A percentile compares a stretch with the other conserved stretches of the same genome.
Conservation (phyloP, 2,329 filamentous ascomycete species). For the Nemania sp. region DNA sequence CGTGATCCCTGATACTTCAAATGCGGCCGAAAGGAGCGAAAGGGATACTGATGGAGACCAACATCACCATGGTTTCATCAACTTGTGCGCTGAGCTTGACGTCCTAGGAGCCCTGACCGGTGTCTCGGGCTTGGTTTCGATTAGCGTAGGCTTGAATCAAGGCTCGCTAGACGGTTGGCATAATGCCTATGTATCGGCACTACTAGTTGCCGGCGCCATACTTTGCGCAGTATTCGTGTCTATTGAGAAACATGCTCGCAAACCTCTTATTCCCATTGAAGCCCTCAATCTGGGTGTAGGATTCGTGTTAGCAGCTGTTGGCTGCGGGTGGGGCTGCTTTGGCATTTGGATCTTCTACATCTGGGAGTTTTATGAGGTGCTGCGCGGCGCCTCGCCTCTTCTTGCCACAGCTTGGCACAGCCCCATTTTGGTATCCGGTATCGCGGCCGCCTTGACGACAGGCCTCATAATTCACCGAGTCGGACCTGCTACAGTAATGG, state of each 20-base stretch:
- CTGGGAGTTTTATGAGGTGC: constrained; percentile 57
- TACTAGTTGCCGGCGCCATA: constrained; percentile 64
- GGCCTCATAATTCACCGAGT: constrained; percentile 49
- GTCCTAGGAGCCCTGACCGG: constrained; percentile 54
- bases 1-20: constrained; percentile 43
- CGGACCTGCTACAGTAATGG: constrained; percentile 50
- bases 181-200: constrained; percentile 62
- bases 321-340: constrained; percentile 60
- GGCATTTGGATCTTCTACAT: constrained; percentile 60
- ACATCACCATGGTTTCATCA: constrained; percentile 32
- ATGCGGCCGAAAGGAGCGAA: not conserved
- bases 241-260: constrained; percentile 60
- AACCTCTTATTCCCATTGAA: constrained; percentile 65
- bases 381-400: constrained; percentile 54
- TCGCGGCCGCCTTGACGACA: constrained; percentile 51
- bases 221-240: constrained; percentile 64
- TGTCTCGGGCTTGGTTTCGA: constrained; percentile 63
- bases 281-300: constrained; percentile 60
- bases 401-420: constrained; percentile 54
- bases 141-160: constrained; percentile 72
- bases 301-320: constrained; percentile 63
- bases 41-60: not conserved
- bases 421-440: constrained; percentile 55
- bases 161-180: constrained; percentile 65
- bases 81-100: constrained; percentile 46